Percentiles rank a stretch among this genome's conserved stretches.
Evolutionary conservation across 768 basidiomycete genomes (phyloP).

Genomic region (Trametopsis cervina): DNA sequence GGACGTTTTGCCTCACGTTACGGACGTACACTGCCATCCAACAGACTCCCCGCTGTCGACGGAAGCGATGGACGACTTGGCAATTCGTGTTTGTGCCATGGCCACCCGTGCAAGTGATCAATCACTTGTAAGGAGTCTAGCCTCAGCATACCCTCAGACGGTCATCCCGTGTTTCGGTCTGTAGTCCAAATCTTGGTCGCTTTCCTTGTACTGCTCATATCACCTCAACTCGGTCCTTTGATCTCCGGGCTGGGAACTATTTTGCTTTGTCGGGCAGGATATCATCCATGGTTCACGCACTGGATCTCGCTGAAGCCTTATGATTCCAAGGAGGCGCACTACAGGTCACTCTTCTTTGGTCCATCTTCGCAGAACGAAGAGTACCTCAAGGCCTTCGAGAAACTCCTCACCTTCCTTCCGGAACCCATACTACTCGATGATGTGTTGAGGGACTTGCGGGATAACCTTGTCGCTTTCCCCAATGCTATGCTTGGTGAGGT

Average conservation of each 20-base stretch:
- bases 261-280: conserved; percentile 41
- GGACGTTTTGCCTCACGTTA: conserved; percentile 56
- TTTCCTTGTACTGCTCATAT: background rate
- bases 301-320: conserved; percentile 46
- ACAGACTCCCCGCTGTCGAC: conserved; percentile 58
- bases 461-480: conserved; percentile 54
- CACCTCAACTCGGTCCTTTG: conserved; percentile 8
- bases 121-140: conserved; percentile 58
- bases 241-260: background rate
- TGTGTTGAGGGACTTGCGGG: conserved; percentile 54
- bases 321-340: conserved; percentile 65
- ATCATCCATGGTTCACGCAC: conserved; percentile 94
- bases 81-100: conserved; percentile 81
- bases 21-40: conserved; percentile 91
- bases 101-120: conserved; percentile 65
- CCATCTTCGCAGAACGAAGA: conserved; percentile 15
- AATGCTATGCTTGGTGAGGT: conserved; percentile 88
- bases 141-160: conserved; percentile 50
- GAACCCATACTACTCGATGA: conserved; percentile 57
- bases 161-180: conserved; percentile 87
- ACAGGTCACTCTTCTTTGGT: conserved; percentile 58
- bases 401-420: conserved; percentile 61
- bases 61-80: conserved; percentile 45
- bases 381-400: conserved; percentile 38
- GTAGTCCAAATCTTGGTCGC: conserved; percentile 1